Percentiles rank a stretch among this genome's conserved stretches.
These are phyloP conservation scores for Hydnomerulius pinastri DNA, from an alignment of 768 basidiomycete species.

Conservation along the genomic window DNA sequence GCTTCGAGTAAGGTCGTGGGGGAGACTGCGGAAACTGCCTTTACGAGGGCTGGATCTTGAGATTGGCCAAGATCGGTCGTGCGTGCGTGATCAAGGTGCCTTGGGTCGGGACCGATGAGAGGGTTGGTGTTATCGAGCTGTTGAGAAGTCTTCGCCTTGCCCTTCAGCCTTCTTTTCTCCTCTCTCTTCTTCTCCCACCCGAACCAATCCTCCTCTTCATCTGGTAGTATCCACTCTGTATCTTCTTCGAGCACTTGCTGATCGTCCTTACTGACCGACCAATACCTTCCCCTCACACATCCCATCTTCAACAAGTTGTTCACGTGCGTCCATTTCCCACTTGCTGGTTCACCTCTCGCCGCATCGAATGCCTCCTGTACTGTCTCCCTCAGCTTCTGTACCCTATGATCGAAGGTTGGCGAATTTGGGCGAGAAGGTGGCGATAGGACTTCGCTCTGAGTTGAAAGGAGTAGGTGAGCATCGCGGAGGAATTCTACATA, in stretches of 20 bases:
- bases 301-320: constrained; percentile 41
- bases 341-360: constrained; percentile 40
- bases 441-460: constrained; percentile 33
- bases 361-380: constrained; percentile 37
- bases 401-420: constrained; percentile 29
- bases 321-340: constrained; percentile 50
- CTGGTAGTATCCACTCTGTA: constrained; percentile 40
- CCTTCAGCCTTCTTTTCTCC: constrained; percentile 18
- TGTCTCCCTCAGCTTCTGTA: constrained; percentile 33
- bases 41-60: constrained; percentile 4
- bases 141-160: constrained; percentile 15
- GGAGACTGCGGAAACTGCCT: constrained; percentile 17
- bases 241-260: constrained; percentile 22
- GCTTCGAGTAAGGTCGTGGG: constrained; percentile 29
- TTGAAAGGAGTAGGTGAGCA: constrained; percentile 34
- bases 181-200: constrained; percentile 42
- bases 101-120: constrained; percentile 7
- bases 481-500: constrained; percentile 31
- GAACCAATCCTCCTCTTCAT: constrained; percentile 51
- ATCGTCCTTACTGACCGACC: constrained; percentile 26
- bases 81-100: not conserved
- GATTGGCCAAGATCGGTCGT: not conserved
- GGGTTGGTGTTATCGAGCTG: not conserved
- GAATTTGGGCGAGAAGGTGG: constrained; percentile 38
- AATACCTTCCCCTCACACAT: constrained; percentile 38